Percentiles rank a stretch among this genome's conserved stretches.
Conservation (phyloP, 164 flowering plant species). For the Aristolochia californica region DNA sequence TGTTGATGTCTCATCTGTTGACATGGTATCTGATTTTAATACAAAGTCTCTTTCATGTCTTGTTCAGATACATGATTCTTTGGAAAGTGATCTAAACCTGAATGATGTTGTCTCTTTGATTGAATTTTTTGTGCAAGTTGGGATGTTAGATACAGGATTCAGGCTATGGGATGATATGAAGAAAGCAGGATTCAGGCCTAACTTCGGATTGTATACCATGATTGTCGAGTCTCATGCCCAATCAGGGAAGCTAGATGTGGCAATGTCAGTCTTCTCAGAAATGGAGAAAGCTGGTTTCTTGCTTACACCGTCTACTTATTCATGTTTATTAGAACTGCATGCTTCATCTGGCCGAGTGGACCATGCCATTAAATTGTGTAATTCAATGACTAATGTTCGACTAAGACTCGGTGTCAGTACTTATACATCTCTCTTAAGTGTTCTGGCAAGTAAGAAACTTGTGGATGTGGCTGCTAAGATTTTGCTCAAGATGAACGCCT, state of each 20-base stretch:
- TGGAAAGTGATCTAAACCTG: too few species aligned
- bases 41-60: too few species aligned
- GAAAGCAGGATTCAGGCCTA: slow-evolving; percentile 78
- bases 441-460: slow-evolving; percentile 83
- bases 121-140: slow-evolving; percentile 85
- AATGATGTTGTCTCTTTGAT: slow-evolving; percentile 75
- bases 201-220: slow-evolving; percentile 78
- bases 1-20: too few species aligned
- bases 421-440: slow-evolving; percentile 63
- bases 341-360: slow-evolving; percentile 84
- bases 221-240: slow-evolving; percentile 92
- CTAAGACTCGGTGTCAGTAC: slow-evolving; percentile 83
- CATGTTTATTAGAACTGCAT: slow-evolving; percentile 88
- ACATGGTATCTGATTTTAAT: too few species aligned
- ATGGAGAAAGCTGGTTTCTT: slow-evolving; percentile 97
- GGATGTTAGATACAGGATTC: slow-evolving; percentile 72
- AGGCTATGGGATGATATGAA: slow-evolving; percentile 97
- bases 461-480: slow-evolving; percentile 97
- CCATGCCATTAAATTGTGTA: slow-evolving; percentile 84
- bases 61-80: too few species aligned
- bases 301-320: slow-evolving; percentile 87
- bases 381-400: slow-evolving; percentile 89
- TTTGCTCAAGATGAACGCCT: slow-evolving; percentile 86
- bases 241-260: slow-evolving; percentile 90
- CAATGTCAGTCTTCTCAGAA: slow-evolving; percentile 69